phyloP scores from a whole-genome alignment of 306 rosid genomes.

The Glycyrrhiza uralensis region DNA sequence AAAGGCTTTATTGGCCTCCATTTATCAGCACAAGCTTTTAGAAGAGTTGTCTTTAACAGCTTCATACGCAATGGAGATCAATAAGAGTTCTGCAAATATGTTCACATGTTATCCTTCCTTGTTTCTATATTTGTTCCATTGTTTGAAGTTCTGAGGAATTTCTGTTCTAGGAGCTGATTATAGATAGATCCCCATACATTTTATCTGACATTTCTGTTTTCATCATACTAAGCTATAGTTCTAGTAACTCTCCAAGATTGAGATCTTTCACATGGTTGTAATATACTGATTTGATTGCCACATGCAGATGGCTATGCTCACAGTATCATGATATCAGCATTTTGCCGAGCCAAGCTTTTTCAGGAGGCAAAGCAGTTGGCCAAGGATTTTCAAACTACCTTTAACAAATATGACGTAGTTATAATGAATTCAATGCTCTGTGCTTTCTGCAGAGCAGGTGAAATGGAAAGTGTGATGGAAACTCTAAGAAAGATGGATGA shows the following conservation, averaged over 20 bases:
- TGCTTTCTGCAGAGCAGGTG: constrained; percentile 95
- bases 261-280: constrained; percentile 23
- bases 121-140: not conserved
- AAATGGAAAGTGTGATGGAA: constrained; percentile 92
- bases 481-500: constrained; percentile 88
- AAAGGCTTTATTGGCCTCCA: not conserved
- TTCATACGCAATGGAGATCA: not conserved
- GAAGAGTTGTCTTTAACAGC: not conserved
- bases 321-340: constrained; percentile 91
- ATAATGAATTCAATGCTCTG: constrained; percentile 85
- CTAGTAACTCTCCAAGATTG: constrained; percentile 2
- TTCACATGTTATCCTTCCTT: not conserved
- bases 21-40: not conserved
- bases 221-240: not conserved
- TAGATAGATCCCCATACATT: not conserved
- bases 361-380: constrained; percentile 85
- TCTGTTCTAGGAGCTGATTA: constrained; percentile 12
- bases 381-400: constrained; percentile 67
- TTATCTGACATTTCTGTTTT: not conserved
- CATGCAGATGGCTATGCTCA: constrained; percentile 89
- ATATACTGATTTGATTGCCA: constrained; percentile 12
- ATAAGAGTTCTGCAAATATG: not conserved
- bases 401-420: constrained; percentile 76
- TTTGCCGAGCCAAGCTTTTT: constrained; percentile 79
- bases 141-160: constrained; percentile 3